A percentile compares a stretch with the other conserved stretches of the same genome.
These are phyloP conservation scores for Nakazawaea wyomingensis DNA, from an alignment of 805 yeast species.

Conservation along the genomic window DNA sequence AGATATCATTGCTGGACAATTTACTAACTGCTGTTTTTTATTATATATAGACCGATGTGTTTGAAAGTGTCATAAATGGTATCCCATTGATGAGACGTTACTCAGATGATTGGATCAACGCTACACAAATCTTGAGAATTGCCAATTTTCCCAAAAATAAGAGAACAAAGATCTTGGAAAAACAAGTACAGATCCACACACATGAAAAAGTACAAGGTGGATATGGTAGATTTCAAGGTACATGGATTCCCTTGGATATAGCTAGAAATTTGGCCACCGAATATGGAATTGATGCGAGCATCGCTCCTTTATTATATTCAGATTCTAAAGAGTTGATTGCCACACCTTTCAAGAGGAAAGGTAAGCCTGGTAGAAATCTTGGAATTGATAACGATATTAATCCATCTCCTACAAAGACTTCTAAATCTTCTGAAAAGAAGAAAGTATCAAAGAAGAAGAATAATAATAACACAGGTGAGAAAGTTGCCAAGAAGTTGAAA, in stretches of 20 bases:
- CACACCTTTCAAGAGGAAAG: slow-evolving; percentile 37
- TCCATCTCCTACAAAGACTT: slow-evolving; percentile 21
- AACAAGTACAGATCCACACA: slow-evolving; percentile 58
- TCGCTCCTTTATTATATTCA: slow-evolving; percentile 51
- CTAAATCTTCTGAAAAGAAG: slow-evolving; percentile 12
- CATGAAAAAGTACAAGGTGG: slow-evolving; percentile 86
- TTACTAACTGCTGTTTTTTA: no score
- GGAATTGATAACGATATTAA: slow-evolving; percentile 27
- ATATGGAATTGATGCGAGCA: slow-evolving; percentile 44
- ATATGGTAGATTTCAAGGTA: slow-evolving; percentile 79
- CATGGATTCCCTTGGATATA: slow-evolving; percentile 73
- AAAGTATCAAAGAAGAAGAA: slow-evolving; percentile 7
- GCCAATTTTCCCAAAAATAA: slow-evolving; percentile 77
- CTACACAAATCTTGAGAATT: slow-evolving; percentile 75
- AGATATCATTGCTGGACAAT: no score
- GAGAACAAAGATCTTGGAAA: slow-evolving; percentile 70
- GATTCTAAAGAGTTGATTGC: slow-evolving; percentile 35
- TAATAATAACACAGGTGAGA: neutral
- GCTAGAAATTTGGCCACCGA: slow-evolving; percentile 54
- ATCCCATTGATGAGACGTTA: slow-evolving; percentile 87
- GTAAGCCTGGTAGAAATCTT: slow-evolving; percentile 27
- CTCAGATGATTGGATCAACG: slow-evolving; percentile 90
- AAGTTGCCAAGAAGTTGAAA: slow-evolving; percentile 29
- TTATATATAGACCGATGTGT: slow-evolving; percentile 39
- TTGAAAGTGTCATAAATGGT: slow-evolving; percentile 61